These are phyloP conservation scores for Linaria vulgaris DNA, from an alignment of 257 asterid species.

Conservation along the genomic window DNA sequence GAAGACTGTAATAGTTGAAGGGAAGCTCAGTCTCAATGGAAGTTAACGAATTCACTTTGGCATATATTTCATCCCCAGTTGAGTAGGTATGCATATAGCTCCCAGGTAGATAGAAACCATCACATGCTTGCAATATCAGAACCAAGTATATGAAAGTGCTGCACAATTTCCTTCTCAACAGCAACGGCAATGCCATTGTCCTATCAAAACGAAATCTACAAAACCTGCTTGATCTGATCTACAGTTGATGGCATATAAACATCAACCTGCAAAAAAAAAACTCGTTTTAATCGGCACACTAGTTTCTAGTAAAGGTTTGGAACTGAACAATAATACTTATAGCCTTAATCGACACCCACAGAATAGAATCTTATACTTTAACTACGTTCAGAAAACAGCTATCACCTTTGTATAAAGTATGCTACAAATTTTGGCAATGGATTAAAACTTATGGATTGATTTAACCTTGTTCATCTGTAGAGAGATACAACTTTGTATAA, in stretches of 20 bases:
- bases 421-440: too few relatives aligned
- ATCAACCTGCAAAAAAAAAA: constrained; percentile 29
- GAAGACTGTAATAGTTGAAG: constrained; percentile 71
- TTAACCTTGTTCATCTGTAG: neutral
- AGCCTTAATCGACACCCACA: neutral
- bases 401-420: too few relatives aligned
- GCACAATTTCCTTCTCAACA: constrained; percentile 42
- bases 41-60: constrained; percentile 74
- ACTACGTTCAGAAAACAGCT: neutral
- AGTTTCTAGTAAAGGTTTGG: neutral
- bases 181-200: constrained; percentile 42
- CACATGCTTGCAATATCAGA: constrained; percentile 39
- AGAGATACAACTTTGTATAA: neutral
- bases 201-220: constrained; percentile 31
- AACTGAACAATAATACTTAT: too few relatives aligned
- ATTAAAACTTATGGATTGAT: too few relatives aligned
- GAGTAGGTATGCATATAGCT: constrained; percentile 71
- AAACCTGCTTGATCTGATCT: constrained; percentile 31
- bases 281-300: neutral
- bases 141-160: constrained; percentile 40
- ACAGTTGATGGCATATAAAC: constrained; percentile 25
- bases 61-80: constrained; percentile 46
- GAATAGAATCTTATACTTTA: neutral
- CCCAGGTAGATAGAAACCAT: constrained; percentile 77
- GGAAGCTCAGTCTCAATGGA: constrained; percentile 80